Conservation (phyloP, 2,329 filamentous ascomycete species). For the Nigrospora osmanthi region DNA sequence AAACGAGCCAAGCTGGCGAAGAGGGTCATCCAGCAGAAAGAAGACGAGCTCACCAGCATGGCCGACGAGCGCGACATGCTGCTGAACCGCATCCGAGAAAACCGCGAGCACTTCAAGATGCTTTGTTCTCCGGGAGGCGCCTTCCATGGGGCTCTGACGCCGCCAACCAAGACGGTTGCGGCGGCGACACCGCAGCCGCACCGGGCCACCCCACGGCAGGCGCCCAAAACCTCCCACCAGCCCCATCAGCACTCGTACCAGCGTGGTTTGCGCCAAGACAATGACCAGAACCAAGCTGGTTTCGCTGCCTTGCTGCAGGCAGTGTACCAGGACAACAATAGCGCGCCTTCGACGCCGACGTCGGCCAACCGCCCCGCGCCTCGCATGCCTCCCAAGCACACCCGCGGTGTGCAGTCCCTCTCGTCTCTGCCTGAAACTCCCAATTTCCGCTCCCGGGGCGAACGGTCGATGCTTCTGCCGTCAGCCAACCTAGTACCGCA, state of each 20-base stretch:
- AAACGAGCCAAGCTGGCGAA: slow-evolving; percentile 66
- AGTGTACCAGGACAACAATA: slow-evolving; percentile 68
- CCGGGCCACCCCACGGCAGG: slow-evolving; percentile 41
- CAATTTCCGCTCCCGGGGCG: slow-evolving; percentile 40
- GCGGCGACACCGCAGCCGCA: slow-evolving; percentile 36
- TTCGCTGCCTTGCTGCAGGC: slow-evolving; percentile 79
- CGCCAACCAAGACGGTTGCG: slow-evolving; percentile 33
- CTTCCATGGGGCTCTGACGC: slow-evolving; percentile 55
- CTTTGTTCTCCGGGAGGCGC: slow-evolving; percentile 69
- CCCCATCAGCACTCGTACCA: slow-evolving; percentile 9
- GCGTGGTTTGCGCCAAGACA: slow-evolving; percentile 30
- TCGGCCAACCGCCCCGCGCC: slow-evolving; percentile 34
- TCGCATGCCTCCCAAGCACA: slow-evolving; percentile 54
- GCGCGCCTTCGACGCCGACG: slow-evolving; percentile 64
- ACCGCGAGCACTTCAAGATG: slow-evolving; percentile 76
- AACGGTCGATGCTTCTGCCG: slow-evolving; percentile 48
- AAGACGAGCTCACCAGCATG: slow-evolving; percentile 63
- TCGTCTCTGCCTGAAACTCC: slow-evolving; percentile 80
- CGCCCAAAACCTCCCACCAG: slow-evolving; percentile 28
- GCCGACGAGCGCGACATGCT: slow-evolving; percentile 70
- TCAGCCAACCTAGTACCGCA: slow-evolving; percentile 55
- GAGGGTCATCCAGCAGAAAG: slow-evolving; percentile 69
- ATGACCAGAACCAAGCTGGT: slow-evolving; percentile 50
- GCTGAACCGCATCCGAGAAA: slow-evolving; percentile 78
- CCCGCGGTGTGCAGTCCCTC: slow-evolving; percentile 71